Evolutionary conservation across 805 yeast species (phyloP).

Genomic region (Ascoidea asiatica): DNA sequence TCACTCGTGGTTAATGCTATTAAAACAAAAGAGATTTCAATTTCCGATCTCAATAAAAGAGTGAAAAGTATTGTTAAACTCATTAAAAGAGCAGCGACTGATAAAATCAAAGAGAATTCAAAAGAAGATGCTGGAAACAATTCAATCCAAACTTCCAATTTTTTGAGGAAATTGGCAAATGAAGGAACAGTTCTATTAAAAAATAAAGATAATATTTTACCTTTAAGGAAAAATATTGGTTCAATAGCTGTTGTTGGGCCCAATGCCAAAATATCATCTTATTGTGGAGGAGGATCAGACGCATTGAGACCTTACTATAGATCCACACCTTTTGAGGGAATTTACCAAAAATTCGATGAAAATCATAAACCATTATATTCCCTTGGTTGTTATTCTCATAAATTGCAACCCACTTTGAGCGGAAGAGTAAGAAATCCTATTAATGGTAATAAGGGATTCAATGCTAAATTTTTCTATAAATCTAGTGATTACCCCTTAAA

Average conservation of each 20-base stretch:
- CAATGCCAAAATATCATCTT: slow-evolving; percentile 34
- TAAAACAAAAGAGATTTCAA: too few relatives aligned
- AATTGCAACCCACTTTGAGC: slow-evolving; percentile 21
- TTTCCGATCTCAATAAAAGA: slow-evolving; percentile 25
- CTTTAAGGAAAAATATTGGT: slow-evolving; percentile 28
- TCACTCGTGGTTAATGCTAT: too few relatives aligned
- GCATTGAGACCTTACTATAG: slow-evolving; percentile 33
- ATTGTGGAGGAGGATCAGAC: slow-evolving; percentile 55
- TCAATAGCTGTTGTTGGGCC: slow-evolving; percentile 45
- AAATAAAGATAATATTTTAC: slow-evolving; percentile 33
- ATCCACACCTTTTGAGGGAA: slow-evolving; percentile 35
- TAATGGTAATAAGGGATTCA: background rate
- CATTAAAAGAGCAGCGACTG: slow-evolving; percentile 27
- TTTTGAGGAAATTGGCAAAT: slow-evolving; percentile 30
- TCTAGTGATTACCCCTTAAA: background rate
- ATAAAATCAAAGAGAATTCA: slow-evolving; percentile 29
- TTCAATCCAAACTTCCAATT: slow-evolving; percentile 30
- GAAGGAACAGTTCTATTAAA: slow-evolving; percentile 44
- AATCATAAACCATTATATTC: slow-evolving; percentile 15
- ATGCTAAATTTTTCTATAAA: background rate
- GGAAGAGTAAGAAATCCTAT: slow-evolving; percentile 5
- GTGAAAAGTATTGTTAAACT: slow-evolving; percentile 26
- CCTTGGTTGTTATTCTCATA: slow-evolving; percentile 23
- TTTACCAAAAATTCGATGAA: slow-evolving; percentile 15
- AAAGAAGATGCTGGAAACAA: slow-evolving; percentile 26